Evolutionary conservation across 805 yeast species (phyloP).

Genomic region (Spathaspora sp.): DNA sequence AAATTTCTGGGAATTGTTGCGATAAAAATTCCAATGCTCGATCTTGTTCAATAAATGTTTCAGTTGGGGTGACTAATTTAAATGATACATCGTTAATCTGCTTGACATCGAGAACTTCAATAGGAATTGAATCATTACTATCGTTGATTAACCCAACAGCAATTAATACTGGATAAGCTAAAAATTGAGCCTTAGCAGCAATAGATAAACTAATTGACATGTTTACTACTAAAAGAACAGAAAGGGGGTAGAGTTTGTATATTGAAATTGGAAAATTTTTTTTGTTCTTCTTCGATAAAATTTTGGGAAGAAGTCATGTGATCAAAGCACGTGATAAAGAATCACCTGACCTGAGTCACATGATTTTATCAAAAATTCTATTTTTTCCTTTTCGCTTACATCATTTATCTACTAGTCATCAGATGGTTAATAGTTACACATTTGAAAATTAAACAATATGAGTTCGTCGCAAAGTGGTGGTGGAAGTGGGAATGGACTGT

Average conservation of each 20-base stretch:
- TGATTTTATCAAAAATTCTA: no score
- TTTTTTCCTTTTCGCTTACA: no score
- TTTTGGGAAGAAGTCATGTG: background rate
- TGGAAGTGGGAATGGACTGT: background rate
- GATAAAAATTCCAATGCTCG: constrained; percentile 50
- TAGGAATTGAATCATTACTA: constrained; percentile 45
- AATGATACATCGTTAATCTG: constrained; percentile 39
- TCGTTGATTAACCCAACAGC: constrained; percentile 74
- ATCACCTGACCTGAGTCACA: background rate
- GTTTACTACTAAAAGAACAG: background rate
- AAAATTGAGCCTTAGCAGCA: constrained; percentile 83
- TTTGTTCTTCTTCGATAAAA: background rate
- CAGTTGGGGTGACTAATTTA: constrained; percentile 38
- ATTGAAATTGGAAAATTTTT: background rate
- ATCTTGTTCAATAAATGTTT: constrained; percentile 36
- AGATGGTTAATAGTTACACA: background rate
- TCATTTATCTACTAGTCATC: background rate
- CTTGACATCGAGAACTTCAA: constrained; percentile 73
- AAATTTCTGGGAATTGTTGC: constrained; percentile 46
- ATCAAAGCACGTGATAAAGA: background rate
- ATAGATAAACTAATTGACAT: constrained; percentile 54
- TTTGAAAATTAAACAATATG: background rate
- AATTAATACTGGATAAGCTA: constrained; percentile 74
- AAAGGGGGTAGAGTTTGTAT: background rate
- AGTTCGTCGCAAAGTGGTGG: background rate